A percentile compares a stretch with the other conserved stretches of the same genome.
Conservation (phyloP, 108 stramenopile species). For the Skeletonema costatum region DNA sequence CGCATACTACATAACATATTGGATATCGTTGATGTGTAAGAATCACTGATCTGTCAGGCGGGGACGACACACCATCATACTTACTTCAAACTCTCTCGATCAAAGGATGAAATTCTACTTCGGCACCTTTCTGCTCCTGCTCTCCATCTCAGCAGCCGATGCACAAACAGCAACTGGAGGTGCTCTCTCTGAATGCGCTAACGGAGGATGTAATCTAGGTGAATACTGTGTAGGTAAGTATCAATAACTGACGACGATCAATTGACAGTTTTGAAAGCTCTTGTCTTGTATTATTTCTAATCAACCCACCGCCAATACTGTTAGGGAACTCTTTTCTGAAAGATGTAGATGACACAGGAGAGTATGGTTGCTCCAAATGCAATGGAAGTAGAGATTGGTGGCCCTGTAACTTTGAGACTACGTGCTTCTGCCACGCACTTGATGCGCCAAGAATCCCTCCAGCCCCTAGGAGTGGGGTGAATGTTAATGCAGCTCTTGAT, state of each 20-base stretch:
- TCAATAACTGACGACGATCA: too few species aligned
- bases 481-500: slow-evolving; percentile 25
- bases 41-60: too few species aligned
- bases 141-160: not conserved
- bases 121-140: not conserved
- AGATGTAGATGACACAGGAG: not conserved
- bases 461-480: slow-evolving; percentile 26
- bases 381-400: slow-evolving; percentile 35
- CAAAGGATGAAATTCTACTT: not conserved
- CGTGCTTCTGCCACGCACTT: slow-evolving; percentile 30
- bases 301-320: slow-evolving; percentile 9
- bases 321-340: not conserved
- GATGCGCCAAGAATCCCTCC: slow-evolving; percentile 38
- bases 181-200: slow-evolving; percentile 42
- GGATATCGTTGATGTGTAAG: too few species aligned
- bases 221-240: slow-evolving; percentile 22
- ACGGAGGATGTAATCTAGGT: slow-evolving; percentile 36
- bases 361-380: slow-evolving; percentile 32
- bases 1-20: too few species aligned
- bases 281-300: slow-evolving; percentile 17
- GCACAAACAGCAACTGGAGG: slow-evolving; percentile 4
- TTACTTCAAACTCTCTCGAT: too few species aligned
- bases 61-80: too few species aligned
- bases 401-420: slow-evolving; percentile 53
- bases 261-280: not conserved